Evolutionary conservation across 2,329 filamentous ascomycete species (phyloP), one percentile per base, ranked within the genome.

Genomic region (Chaetothyriales sp.): DNA sequence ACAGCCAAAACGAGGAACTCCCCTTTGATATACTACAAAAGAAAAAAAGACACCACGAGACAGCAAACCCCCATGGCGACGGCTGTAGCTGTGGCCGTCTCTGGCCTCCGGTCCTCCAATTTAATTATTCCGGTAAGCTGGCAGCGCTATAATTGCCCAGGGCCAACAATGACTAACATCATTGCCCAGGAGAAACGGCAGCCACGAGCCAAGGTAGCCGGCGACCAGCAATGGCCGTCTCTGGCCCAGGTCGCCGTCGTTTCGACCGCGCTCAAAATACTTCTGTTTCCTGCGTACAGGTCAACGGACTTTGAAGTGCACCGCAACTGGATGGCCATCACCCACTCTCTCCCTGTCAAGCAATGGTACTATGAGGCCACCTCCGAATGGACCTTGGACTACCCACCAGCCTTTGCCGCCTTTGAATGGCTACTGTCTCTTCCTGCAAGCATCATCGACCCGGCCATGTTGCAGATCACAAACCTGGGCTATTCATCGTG

Each of bases 251-350:
- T 84, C 73, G 86, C 87, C 59, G 70, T 94, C 59, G 81, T 93
- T 58, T 84, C 89, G 51, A 83, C 85, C 20, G 87, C 88, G 32
- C 79, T 96, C 67, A 96, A 96, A 72, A 74, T 95, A 55, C 79
- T 96, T 53, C 76, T 96, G 51, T 92, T 95, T 68, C 90, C 90
- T 26, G 85, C 90, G 60, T 96, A 96, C 74, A 95, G 94, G 75
- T 98, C 92, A 5, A 98, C 92, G 60, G 92, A 98, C 68, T 98
- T 98, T 63, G 92, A 98, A 68, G 92, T 98, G 50, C 92, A 98
- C 70, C 83, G 92, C 58, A 98, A 98, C 73, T 98, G 92, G 92
- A 80, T 98, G 43, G 92, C 92, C 56, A 87, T 96, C 60, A 96
- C 92, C 3, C 76, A 95, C 69, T 94, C 85, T 55, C 76, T 96